Percentiles rank a stretch among this genome's conserved stretches.
Conservation (phyloP, 2,329 filamentous ascomycete species). For the Talaromyces amestolkiae region DNA sequence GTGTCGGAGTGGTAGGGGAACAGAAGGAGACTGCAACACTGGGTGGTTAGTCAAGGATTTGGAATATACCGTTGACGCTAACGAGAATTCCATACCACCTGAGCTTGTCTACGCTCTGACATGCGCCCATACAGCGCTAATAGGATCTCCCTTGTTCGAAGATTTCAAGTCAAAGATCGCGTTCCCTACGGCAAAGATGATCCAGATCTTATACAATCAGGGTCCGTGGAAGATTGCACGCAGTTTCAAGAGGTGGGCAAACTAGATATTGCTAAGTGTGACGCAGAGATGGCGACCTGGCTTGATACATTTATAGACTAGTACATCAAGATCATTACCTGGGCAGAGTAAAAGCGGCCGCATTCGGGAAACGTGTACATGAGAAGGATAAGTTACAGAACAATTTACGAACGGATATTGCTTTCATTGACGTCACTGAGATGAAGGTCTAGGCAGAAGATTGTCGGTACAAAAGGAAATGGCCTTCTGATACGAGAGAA, state of each 20-base stretch:
- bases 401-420: slow-evolving; percentile 1
- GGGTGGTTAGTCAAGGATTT: slow-evolving; percentile 3
- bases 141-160: neutral
- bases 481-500: neutral
- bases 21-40: neutral
- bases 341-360: neutral
- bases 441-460: neutral
- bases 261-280: neutral
- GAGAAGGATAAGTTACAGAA: neutral
- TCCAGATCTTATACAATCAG: neutral
- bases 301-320: neutral
- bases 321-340: neutral
- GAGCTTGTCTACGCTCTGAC: slow-evolving; percentile 3
- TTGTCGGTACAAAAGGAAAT: neutral
- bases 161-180: neutral
- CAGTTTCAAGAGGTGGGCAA: neutral
- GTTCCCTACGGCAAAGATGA: neutral
- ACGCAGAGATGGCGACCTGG: neutral
- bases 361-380: neutral
- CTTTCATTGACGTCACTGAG: slow-evolving; percentile 2
- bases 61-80: neutral
- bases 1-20: neutral
- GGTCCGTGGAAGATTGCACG: slow-evolving; percentile 1
- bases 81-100: neutral
- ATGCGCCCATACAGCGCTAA: slow-evolving; percentile 8